Conservation (phyloP, 139 green algal species). For the Chlamydomonas urium region DNA sequence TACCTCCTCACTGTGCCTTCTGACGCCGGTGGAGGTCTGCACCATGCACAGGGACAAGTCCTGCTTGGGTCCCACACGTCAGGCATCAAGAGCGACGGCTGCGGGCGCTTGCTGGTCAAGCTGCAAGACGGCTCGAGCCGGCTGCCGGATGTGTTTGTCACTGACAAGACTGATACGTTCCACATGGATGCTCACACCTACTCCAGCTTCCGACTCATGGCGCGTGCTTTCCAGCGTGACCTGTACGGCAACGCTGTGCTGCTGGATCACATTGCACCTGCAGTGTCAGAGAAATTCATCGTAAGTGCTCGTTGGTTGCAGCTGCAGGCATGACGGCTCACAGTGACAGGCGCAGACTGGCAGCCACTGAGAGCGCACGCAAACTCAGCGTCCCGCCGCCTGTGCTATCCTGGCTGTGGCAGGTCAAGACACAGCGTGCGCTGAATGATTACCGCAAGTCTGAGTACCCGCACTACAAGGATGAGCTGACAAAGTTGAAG, state of each 20-base stretch:
- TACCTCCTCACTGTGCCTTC: too few species aligned
- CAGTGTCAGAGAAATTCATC: slow-evolving; percentile 43
- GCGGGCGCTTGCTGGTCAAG: slow-evolving; percentile 13
- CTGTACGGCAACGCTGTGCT: slow-evolving; percentile 22
- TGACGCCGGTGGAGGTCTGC: too few species aligned
- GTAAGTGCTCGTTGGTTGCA: too few species aligned
- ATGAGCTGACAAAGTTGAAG: slow-evolving; percentile 53
- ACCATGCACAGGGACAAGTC: slow-evolving; percentile 20
- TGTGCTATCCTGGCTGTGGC: too few species aligned
- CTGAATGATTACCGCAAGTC: slow-evolving; percentile 61
- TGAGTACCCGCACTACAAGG: slow-evolving; percentile 51
- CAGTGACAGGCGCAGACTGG: too few species aligned
- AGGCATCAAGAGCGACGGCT: background rate
- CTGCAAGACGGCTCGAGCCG: slow-evolving; percentile 36
- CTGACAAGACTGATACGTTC: slow-evolving; percentile 56
- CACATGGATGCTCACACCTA: slow-evolving; percentile 38
- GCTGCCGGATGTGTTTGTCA: slow-evolving; percentile 44
- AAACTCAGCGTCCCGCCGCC: too few species aligned
- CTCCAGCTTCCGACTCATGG: slow-evolving; percentile 44
- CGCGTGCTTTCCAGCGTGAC: slow-evolving; percentile 30
- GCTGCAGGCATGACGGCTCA: too few species aligned
- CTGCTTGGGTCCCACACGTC: slow-evolving; percentile 18
- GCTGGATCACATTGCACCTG: slow-evolving; percentile 31
- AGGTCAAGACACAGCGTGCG: slow-evolving; percentile 61
- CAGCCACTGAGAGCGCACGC: too few species aligned